Evolutionary conservation across 2,329 filamentous ascomycete species (phyloP).

Genomic region (Ophiostoma populinum): DNA sequence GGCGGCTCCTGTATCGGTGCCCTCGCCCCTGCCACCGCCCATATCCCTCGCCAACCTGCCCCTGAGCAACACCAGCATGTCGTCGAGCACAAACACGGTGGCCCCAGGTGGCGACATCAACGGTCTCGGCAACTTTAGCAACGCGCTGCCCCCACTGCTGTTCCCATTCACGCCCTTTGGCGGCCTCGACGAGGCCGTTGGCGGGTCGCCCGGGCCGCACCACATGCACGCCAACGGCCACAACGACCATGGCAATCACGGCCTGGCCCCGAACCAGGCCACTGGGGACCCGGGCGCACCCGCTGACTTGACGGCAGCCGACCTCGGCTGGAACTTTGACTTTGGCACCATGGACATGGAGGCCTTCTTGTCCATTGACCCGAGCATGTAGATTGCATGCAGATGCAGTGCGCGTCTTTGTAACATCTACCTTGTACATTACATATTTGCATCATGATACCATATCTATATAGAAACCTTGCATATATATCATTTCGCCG

Average conservation of each 20-base stretch:
- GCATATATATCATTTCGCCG: background rate
- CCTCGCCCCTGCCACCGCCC: background rate
- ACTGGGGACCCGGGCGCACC: constrained; percentile 1
- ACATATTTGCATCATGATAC: too few relatives aligned
- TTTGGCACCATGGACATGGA: constrained; percentile 12
- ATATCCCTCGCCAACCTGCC: background rate
- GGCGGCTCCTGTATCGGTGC: too few relatives aligned
- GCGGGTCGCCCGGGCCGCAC: background rate
- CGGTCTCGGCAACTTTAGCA: constrained; percentile 3
- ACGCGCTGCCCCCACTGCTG: constrained; percentile 4
- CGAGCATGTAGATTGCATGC: constrained; percentile 8
- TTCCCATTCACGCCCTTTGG: constrained; percentile 6
- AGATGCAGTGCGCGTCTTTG: background rate
- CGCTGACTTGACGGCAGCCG: constrained; percentile 9
- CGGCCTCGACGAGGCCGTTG: constrained; percentile 3
- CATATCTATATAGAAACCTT: too few relatives aligned
- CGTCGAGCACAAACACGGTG: too few relatives aligned
- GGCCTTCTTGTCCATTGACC: constrained; percentile 10
- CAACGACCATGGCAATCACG: background rate
- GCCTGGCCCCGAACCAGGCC: background rate
- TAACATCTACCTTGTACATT: background rate
- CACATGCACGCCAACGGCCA: background rate
- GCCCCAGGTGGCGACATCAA: constrained; percentile 2
- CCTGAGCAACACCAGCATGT: background rate
- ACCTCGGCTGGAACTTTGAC: constrained; percentile 11